These are phyloP conservation scores for Bipolaris zeicola DNA, from an alignment of 2,329 filamentous ascomycete genomes.

Conservation along the genomic window DNA sequence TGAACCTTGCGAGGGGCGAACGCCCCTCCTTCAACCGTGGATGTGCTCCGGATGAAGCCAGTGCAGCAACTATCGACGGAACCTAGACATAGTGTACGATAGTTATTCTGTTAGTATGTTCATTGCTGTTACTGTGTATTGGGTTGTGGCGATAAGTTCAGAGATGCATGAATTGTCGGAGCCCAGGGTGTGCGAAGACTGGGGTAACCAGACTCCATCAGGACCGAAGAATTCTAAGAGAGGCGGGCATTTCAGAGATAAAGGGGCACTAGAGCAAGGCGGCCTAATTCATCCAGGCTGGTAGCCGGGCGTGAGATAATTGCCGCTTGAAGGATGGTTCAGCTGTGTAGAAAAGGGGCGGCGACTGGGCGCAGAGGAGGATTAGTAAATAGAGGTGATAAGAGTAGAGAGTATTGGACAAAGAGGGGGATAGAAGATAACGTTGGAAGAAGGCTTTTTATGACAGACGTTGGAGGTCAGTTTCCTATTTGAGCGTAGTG, in stretches of 20 bases:
- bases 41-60: not conserved
- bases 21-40: not conserved
- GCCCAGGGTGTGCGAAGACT: no score
- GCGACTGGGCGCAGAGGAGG: not conserved
- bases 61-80: not conserved
- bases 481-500: conserved; percentile 1
- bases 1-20: not conserved
- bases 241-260: no score
- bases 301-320: not conserved
- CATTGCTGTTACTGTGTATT: not conserved
- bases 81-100: not conserved
- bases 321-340: conserved; percentile 2
- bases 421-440: conserved; percentile 3
- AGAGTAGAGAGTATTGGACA: conserved; percentile 4
- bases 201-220: not conserved
- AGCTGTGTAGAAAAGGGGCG: not conserved
- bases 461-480: not conserved
- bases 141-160: no score
- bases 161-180: no score
- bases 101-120: not conserved
- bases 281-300: not conserved
- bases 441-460: conserved; percentile 1
- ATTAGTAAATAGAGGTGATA: not conserved
- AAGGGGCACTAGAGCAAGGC: not conserved
- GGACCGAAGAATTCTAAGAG: not conserved